Evolutionary conservation across 1,284 basidiomycete species (phyloP), one percentile per base, ranked within the genome.

Genomic region (Irpex sp.): DNA sequence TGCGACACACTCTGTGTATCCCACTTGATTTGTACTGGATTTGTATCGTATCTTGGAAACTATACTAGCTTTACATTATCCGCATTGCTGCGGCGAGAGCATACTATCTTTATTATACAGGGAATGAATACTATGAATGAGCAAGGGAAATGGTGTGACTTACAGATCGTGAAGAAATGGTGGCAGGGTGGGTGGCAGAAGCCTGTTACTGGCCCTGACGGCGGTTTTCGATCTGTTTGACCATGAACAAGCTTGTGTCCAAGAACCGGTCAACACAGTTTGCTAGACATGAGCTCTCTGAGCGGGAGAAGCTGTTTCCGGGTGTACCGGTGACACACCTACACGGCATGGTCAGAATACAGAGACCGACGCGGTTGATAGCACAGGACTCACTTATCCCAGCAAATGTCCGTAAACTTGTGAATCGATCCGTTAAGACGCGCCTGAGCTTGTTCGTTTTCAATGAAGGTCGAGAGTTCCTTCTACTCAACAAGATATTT

Each of bases 211-310:
- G 53, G 53, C 19, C 31, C 19, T 73, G 69, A 79, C 81, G 77
- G 63, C 80, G 84, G 63, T 82, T 76, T 75, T 96, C 90, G 62
- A 98, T 85, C 73, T 88, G 86, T 72, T 88, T 88, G 67, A 98
- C 88, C 78, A 97, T 85, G 78, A 85, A 94, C 58, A 95, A 77
- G 70, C 90, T 94, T n/a, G 93, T 89, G 78, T 98, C 96, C 68
- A 98, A 81, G 81, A 98, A 98, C 62, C 96, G 84, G 68, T 95
- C 94, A 55, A 97, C 95, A 72, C 95, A 98, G 78, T 97, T 97
- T 64, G 85, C 81, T 55, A 98, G 83, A 74, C 96, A 98, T 60
- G 81, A 82, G 69, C 92, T 88, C 77, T 98, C 96, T 54, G 85
- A 82, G 63, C 91, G 82, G 39, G 93, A 92, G 78, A 98, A 97